A percentile compares a stretch with the other conserved stretches of the same genome.
These are phyloP conservation scores for Oldenlandia corymbosa DNA, from an alignment of 257 asterid genomes.

Conservation along the genomic window DNA sequence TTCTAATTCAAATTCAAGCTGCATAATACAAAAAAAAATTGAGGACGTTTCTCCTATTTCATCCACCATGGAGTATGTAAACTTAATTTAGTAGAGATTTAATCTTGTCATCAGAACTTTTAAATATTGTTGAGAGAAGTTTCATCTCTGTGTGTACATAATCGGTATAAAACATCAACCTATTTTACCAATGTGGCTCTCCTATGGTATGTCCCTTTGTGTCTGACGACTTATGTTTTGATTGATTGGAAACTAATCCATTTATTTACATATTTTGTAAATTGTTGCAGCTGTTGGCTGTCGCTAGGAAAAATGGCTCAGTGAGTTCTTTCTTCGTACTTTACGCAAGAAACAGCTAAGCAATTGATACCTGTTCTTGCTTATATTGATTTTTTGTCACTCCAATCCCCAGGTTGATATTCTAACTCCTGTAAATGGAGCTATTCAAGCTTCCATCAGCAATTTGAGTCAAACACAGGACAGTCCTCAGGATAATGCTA, in stretches of 20 bases:
- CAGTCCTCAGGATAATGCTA: constrained; percentile 40
- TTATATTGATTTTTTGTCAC: constrained; percentile 9
- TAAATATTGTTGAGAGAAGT: too few relatives aligned
- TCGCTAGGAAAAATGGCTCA: constrained; percentile 73
- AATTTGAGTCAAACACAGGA: constrained; percentile 31
- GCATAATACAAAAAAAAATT: not conserved
- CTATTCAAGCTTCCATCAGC: constrained; percentile 45
- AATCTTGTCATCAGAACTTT: not conserved
- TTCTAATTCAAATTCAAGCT: not conserved
- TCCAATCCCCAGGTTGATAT: constrained; percentile 55
- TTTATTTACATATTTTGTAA: constrained; percentile 15
- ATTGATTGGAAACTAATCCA: not conserved
- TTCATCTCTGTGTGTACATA: not conserved
- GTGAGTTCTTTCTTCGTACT: constrained; percentile 38
- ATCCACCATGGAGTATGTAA: too few relatives aligned
- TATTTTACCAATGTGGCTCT: not conserved
- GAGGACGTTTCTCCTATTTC: too few relatives aligned
- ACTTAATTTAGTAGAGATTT: not conserved
- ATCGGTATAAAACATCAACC: not conserved
- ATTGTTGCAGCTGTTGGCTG: constrained; percentile 59
- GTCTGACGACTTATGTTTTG: not conserved
- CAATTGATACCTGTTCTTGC: not conserved
- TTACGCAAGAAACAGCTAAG: not conserved
- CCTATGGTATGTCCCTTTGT: not conserved
- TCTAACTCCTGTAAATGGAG: constrained; percentile 67